Conservation (phyloP, 352 stramenopile species). For the Globisporangium heterothallicum region DNA sequence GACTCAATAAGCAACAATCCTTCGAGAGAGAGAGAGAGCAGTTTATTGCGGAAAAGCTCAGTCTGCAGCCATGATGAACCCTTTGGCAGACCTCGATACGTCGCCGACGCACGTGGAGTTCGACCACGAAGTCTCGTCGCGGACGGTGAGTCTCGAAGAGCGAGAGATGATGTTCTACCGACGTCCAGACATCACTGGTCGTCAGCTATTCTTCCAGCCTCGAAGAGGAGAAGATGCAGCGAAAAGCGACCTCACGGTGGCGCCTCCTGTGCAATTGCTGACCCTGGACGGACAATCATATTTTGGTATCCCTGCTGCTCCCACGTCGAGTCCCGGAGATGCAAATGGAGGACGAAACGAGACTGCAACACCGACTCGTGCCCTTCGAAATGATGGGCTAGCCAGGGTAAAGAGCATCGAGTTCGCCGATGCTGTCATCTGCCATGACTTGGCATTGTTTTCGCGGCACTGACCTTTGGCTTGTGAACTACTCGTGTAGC, state of each 20-base stretch:
- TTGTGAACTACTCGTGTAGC: constrained; percentile 4
- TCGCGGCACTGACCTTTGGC: neutral
- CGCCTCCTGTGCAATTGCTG: constrained; percentile 42
- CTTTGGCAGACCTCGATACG: constrained; percentile 19
- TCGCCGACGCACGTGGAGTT: constrained; percentile 8
- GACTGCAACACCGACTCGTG: neutral
- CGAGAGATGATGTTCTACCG: constrained; percentile 40
- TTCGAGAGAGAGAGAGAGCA: neutral
- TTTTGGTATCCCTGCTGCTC: constrained; percentile 29
- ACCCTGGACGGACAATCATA: constrained; percentile 34
- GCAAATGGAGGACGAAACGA: neutral
- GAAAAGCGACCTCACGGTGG: neutral
- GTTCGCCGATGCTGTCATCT: neutral
- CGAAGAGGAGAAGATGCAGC: constrained; percentile 1
- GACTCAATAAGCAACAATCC: neutral
- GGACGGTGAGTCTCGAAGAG: constrained; percentile 4
- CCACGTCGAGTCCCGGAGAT: neutral
- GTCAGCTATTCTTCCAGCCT: constrained; percentile 16
- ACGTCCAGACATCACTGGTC: constrained; percentile 37
- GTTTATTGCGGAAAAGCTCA: too few relatives aligned
- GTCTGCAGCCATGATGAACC: constrained; percentile 28
- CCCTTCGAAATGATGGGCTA: constrained; percentile 7
- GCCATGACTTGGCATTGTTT: neutral
- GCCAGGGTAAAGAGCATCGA: constrained; percentile 18
- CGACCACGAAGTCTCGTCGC: neutral